These are phyloP conservation scores for Microcos paniculata DNA, from an alignment of 345 rosid species.

Conservation along the genomic window DNA sequence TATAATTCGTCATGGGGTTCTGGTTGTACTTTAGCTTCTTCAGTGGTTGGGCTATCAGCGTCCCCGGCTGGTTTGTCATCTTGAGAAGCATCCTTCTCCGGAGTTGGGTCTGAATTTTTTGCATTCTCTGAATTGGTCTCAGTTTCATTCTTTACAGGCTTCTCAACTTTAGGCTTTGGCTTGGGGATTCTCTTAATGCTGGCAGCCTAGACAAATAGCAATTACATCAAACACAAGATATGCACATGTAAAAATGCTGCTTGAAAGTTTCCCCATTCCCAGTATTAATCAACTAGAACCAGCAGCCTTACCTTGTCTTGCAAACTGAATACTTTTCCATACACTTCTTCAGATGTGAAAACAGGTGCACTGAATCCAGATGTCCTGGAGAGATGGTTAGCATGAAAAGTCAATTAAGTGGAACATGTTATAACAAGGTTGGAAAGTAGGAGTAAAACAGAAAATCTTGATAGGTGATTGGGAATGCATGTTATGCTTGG, in stretches of 20 bases:
- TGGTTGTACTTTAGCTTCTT: constrained; percentile 25
- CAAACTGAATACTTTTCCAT: constrained; percentile 49
- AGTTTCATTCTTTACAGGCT: constrained; percentile 62
- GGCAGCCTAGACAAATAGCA: constrained; percentile 43
- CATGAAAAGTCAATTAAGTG: neutral
- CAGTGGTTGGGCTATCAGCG: constrained; percentile 23
- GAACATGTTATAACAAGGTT: neutral
- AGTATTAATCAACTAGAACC: neutral
- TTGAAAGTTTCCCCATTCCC: neutral
- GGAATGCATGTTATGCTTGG: neutral
- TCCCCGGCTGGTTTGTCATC: constrained; percentile 30
- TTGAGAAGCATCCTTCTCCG: constrained; percentile 27
- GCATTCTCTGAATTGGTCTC: constrained; percentile 32
- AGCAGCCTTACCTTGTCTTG: constrained; percentile 71
- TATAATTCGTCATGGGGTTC: constrained; percentile 68
- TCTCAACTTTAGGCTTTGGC: constrained; percentile 88
- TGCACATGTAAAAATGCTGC: neutral
- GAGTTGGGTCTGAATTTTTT: constrained; percentile 31
- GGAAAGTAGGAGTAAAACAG: neutral
- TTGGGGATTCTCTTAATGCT: constrained; percentile 71
- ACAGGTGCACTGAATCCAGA: constrained; percentile 57
- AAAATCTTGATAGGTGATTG: neutral
- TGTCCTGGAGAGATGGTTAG: constrained; percentile 39
- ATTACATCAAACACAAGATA: neutral
- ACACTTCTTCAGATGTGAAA: constrained; percentile 80